Evolutionary conservation across 768 basidiomycete species (phyloP).

Genomic region (Crepidotus variabilis): DNA sequence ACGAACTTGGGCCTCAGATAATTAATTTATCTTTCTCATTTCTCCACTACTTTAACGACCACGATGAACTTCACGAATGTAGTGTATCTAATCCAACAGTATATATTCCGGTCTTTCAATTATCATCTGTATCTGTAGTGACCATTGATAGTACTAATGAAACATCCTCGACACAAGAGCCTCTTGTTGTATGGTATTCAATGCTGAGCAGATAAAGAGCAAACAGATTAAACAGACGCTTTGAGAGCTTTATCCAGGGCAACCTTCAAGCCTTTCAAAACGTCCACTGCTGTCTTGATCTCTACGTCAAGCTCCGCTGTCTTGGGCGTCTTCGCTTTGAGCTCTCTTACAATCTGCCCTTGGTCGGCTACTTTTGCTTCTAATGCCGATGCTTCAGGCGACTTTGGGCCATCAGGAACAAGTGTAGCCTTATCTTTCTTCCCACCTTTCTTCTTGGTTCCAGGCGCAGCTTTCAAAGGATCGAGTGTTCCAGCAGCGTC

Average conservation of each 20-base stretch:
- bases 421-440: constrained; percentile 43
- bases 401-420: constrained; percentile 52
- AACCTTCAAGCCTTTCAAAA: constrained; percentile 62
- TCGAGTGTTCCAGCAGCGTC: constrained; percentile 33
- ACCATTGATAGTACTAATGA: not conserved
- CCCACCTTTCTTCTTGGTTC: constrained; percentile 54
- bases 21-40: not conserved
- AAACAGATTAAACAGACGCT: too few relatives aligned
- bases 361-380: constrained; percentile 77
- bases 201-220: too few relatives aligned
- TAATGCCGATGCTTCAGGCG: constrained; percentile 65
- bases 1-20: constrained; percentile 37
- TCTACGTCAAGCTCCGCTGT: constrained; percentile 58
- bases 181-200: too few relatives aligned
- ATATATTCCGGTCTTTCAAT: not conserved
- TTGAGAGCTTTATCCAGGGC: constrained; percentile 37
- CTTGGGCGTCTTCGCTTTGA: constrained; percentile 66
- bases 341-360: constrained; percentile 63
- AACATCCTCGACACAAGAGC: too few relatives aligned
- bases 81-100: not conserved
- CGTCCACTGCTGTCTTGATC: constrained; percentile 56
- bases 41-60: not conserved
- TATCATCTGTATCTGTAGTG: not conserved
- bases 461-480: constrained; percentile 39
- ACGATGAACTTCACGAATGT: not conserved